Conservation (phyloP, 2,329 filamentous ascomycete genomes). For the Aspergillus ochraceoroseus region DNA sequence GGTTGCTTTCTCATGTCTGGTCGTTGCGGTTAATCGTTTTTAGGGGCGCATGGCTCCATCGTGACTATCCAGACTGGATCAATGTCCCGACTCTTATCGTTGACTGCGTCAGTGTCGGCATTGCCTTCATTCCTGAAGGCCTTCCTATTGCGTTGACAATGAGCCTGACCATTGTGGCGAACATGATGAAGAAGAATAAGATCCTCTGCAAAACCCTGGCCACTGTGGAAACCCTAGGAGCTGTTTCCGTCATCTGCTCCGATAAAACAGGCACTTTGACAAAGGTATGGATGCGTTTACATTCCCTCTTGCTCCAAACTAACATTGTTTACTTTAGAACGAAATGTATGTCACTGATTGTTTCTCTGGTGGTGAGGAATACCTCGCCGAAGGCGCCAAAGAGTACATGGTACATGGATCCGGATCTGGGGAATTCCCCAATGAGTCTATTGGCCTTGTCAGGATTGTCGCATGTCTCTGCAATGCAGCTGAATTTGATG, state of each 20-base stretch:
- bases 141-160: slow-evolving; percentile 65
- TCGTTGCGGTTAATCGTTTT: neutral
- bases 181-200: slow-evolving; percentile 70
- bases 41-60: slow-evolving; percentile 66
- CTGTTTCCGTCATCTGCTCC: slow-evolving; percentile 68
- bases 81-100: slow-evolving; percentile 67
- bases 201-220: slow-evolving; percentile 75
- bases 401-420: slow-evolving; percentile 34
- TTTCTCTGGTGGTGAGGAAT: slow-evolving; percentile 52
- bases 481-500: slow-evolving; percentile 71
- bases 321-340: slow-evolving; percentile 45
- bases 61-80: slow-evolving; percentile 64
- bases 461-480: slow-evolving; percentile 61
- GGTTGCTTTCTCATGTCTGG: neutral
- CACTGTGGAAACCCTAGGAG: slow-evolving; percentile 70
- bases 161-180: slow-evolving; percentile 69
- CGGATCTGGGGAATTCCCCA: neutral
- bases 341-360: slow-evolving; percentile 70
- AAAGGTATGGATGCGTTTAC: slow-evolving; percentile 4
- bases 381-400: slow-evolving; percentile 51
- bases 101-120: slow-evolving; percentile 64
- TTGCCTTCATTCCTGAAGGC: slow-evolving; percentile 72
- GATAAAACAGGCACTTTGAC: slow-evolving; percentile 63
- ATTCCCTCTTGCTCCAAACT: neutral
- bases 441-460: slow-evolving; percentile 50